These are phyloP conservation scores for Nigrospora sphaerica DNA, from an alignment of 2,329 filamentous ascomycete species.

Conservation along the genomic window DNA sequence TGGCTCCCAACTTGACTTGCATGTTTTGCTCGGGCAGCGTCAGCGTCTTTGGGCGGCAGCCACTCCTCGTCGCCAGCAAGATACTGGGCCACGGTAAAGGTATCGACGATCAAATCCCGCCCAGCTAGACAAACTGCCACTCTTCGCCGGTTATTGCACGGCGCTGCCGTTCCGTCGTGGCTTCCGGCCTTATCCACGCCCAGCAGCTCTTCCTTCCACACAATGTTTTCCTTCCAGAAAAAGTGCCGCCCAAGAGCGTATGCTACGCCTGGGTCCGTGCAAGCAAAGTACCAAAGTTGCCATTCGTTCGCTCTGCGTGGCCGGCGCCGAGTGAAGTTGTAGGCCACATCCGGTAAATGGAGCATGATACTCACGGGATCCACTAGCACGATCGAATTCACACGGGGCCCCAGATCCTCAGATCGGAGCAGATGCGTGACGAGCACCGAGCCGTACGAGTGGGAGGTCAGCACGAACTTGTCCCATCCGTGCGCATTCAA, in stretches of 20 bases:
- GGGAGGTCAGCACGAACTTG: conserved; percentile 52
- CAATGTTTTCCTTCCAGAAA: conserved; percentile 64
- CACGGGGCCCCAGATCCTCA: conserved; percentile 37
- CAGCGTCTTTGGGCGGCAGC: conserved; percentile 6
- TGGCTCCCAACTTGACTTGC: conserved; percentile 17
- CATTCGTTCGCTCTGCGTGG: conserved; percentile 58
- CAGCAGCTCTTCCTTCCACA: conserved; percentile 61
- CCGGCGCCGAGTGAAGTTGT: conserved; percentile 56
- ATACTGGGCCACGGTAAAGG: conserved; percentile 49
- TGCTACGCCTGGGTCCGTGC: conserved; percentile 59
- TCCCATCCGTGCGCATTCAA: conserved; percentile 50
- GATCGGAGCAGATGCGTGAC: conserved; percentile 54
- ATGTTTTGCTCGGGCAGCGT: conserved; percentile 4
- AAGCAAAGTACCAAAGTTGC: conserved; percentile 65
- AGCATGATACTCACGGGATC: conserved; percentile 62
- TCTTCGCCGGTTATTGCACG: conserved; percentile 2
- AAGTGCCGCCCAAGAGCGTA: conserved; percentile 59
- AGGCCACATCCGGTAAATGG: conserved; percentile 63
- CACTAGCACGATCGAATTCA: conserved; percentile 39
- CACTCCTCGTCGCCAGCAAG: conserved; percentile 32
- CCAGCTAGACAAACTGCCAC: conserved; percentile 54
- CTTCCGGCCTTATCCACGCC: conserved; percentile 7
- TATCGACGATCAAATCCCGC: conserved; percentile 59
- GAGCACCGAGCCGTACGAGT: conserved; percentile 59
- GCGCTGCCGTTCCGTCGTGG: conserved; percentile 5